A percentile compares a stretch with the other conserved stretches of the same genome.
These are phyloP conservation scores for Tirmania nivea DNA, from an alignment of 495 filamentous ascomycete species.

Conservation along the genomic window DNA sequence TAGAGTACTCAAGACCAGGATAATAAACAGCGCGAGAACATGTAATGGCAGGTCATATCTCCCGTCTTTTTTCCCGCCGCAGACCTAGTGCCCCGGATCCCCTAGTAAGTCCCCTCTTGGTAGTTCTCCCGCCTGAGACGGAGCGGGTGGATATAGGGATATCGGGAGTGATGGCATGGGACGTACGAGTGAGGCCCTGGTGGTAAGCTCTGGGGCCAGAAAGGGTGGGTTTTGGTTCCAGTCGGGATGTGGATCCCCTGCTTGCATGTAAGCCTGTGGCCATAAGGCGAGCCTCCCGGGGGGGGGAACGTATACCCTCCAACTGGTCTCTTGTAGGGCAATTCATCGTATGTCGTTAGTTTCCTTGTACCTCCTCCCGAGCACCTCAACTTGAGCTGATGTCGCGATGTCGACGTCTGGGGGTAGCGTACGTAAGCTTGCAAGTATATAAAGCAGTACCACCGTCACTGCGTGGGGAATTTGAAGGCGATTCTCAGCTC, in stretches of 20 bases:
- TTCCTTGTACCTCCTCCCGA: neutral
- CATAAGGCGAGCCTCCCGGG: too few species aligned
- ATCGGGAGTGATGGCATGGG: neutral
- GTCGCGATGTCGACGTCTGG: too few species aligned
- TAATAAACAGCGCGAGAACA: constrained; percentile 48
- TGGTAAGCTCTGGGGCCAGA: constrained; percentile 18
- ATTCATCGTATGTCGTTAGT: constrained; percentile 11
- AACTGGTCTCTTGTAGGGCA: constrained; percentile 15
- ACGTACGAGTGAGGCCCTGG: constrained; percentile 16
- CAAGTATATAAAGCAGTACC: too few species aligned
- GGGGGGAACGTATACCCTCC: constrained; percentile 4
- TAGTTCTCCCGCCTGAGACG: neutral
- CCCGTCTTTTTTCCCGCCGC: constrained; percentile 16
- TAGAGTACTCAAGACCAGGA: constrained; percentile 43
- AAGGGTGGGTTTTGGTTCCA: constrained; percentile 16
- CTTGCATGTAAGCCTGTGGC: too few species aligned
- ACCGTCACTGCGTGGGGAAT: too few species aligned
- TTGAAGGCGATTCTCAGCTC: too few species aligned
- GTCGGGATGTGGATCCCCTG: constrained; percentile 3
- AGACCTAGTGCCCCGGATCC: constrained; percentile 9
- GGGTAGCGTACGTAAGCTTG: too few species aligned
- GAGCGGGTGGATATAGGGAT: neutral
- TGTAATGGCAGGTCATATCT: constrained; percentile 26
- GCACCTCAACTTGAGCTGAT: too few species aligned
- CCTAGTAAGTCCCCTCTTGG: neutral